Evolutionary conservation across 495 filamentous ascomycete genomes (phyloP).

Genomic region (Clavariopsis aquatica): DNA sequence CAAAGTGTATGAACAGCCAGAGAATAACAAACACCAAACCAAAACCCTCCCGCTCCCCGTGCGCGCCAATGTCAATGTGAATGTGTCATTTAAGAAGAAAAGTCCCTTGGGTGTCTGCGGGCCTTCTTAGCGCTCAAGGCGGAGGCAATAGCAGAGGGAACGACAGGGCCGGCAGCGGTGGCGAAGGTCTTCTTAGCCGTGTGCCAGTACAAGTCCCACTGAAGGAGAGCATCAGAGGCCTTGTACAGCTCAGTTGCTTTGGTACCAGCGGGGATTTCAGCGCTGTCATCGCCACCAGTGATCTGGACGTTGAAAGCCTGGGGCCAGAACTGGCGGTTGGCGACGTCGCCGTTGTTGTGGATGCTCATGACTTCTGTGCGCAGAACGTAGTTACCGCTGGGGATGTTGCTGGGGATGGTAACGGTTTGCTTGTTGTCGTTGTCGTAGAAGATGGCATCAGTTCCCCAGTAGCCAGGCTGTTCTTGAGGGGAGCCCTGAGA

Average conservation of each 20-base stretch:
- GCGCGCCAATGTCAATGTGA: neutral
- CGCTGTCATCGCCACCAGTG: neutral
- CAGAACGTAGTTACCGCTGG: constrained; percentile 15
- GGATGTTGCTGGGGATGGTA: constrained; percentile 13
- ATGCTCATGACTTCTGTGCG: constrained; percentile 11
- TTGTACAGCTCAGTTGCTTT: constrained; percentile 7
- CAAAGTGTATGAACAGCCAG: neutral
- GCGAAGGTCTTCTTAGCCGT: neutral
- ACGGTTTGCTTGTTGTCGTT: constrained; percentile 8
- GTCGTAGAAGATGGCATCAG: constrained; percentile 4
- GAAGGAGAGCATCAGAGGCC: neutral
- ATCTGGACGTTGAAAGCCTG: constrained; percentile 16
- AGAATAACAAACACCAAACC: neutral
- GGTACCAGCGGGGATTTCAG: constrained; percentile 2
- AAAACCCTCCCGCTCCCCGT: neutral
- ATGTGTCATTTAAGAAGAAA: constrained; percentile 4
- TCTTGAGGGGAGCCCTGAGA: neutral
- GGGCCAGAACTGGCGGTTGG: constrained; percentile 4
- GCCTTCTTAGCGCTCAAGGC: neutral
- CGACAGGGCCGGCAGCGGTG: neutral
- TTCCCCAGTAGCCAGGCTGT: constrained; percentile 5
- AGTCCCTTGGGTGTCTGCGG: constrained; percentile 2
- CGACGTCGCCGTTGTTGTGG: constrained; percentile 8
- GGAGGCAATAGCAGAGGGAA: neutral
- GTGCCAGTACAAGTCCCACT: constrained; percentile 12